Conservation (phyloP, 2,329 filamentous ascomycete species). For the Byssoonygena ceratinophila region DNA sequence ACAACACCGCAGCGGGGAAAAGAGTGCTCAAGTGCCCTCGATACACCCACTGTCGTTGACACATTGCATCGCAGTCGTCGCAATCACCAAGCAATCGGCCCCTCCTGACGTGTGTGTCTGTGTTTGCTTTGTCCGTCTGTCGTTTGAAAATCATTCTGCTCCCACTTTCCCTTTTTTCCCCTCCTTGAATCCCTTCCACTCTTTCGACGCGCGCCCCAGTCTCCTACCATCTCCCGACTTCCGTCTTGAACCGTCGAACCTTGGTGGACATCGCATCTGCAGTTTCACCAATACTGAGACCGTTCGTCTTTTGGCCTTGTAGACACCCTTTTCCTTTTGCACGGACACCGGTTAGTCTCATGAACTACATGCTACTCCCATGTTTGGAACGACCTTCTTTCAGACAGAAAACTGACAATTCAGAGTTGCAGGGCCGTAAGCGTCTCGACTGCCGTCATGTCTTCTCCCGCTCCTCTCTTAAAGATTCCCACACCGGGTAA, state of each 20-base stretch:
- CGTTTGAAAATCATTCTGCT: background rate
- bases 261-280: background rate
- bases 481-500: constrained; percentile 69
- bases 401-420: background rate
- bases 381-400: background rate
- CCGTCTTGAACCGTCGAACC: background rate
- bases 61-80: constrained; percentile 10
- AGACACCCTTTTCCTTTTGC: no score
- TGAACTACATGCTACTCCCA: background rate
- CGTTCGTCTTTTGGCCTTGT: no score
- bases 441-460: constrained; percentile 42
- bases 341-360: background rate
- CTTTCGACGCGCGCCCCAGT: background rate
- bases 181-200: background rate
- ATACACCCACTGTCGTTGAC: background rate
- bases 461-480: constrained; percentile 67
- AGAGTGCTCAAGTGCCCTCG: background rate
- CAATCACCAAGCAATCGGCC: no score
- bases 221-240: background rate
- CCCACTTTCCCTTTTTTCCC: background rate
- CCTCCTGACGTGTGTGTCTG: background rate
- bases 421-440: background rate
- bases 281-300: no score
- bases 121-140: background rate
- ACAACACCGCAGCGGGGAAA: background rate